These are phyloP conservation scores for Suillus spraguei DNA, from an alignment of 768 basidiomycete species.

Conservation along the genomic window DNA sequence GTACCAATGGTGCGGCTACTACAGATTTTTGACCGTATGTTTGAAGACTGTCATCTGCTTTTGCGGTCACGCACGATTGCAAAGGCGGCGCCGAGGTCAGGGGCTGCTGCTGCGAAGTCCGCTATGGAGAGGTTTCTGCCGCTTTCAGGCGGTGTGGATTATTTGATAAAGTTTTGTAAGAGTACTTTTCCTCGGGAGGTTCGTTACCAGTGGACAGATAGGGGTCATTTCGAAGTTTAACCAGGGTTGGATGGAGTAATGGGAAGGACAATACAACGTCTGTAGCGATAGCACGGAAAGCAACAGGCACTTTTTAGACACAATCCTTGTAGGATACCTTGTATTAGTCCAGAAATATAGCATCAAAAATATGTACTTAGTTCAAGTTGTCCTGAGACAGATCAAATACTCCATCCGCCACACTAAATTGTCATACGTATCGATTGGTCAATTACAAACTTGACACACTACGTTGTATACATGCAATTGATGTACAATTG, in stretches of 20 bases:
- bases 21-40: not conserved
- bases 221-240: not conserved
- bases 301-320: not conserved
- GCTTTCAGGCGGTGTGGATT: slow-evolving; percentile 3
- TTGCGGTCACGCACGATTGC: not conserved
- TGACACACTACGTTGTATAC: no score
- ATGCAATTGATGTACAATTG: no score
- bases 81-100: not conserved
- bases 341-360: not conserved
- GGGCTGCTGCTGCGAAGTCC: not conserved
- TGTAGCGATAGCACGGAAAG: not conserved
- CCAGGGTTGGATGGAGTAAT: not conserved
- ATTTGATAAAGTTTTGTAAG: slow-evolving; percentile 5
- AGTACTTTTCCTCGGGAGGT: not conserved
- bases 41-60: slow-evolving; percentile 1
- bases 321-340: not conserved
- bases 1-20: not conserved
- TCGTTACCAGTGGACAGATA: not conserved
- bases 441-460: no score
- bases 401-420: no score
- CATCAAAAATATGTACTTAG: not conserved
- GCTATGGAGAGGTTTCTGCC: slow-evolving; percentile 4
- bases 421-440: no score
- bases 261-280: not conserved
- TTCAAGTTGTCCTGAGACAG: no score